Evolutionary conservation across 345 rosid species (phyloP), one percentile per base, ranked within the genome.

Genomic region (Citrus medica): DNA sequence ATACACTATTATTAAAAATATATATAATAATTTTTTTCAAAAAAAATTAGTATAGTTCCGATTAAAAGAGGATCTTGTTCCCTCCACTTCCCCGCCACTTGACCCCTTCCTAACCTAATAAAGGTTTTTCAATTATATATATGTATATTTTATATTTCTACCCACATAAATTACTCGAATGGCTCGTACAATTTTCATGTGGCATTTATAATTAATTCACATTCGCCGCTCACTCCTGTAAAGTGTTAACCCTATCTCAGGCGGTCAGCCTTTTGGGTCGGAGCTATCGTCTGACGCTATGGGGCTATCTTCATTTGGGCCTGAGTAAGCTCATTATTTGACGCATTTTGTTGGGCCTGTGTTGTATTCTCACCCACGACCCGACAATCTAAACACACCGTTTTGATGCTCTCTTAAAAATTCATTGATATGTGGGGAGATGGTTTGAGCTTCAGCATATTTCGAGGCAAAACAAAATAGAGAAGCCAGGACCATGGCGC

Each of bases 401-500:
- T 63, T 75, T 63, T 46, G 38, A 9, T 4, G n/a, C 19, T 7
- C 14, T 24, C 32, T 32, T 3, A 16, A 6, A 37, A 12, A 21
- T 9, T 35, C 58, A 1, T 6, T 3, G 1, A 6, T 58, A 0
- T 0, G 5, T 25, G 1, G 14, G 14, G 51, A 46, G 51, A 46
- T 12, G 51, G 51, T 12, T 46, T 46, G 16, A 46, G 51, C 9
- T 27, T 61, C 3, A n/a, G 76, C 67, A 4, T 2, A 32, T 13
- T 13, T 87, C 1, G 7, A 46, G 75, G 48, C 46, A 60, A 74
- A 40, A 70, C 82, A 69, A 51, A 69, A 4, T 59, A 76, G 21
- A 7, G 67, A 76, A 77, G 24, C 35, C 3, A 5, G 56, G 33
- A 14, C n/a, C 61, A 87, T 82, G 89, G 89, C 83, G 67, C 51